Conservation (phyloP, 1,284 basidiomycete species). For the Ustilago hordei region DNA sequence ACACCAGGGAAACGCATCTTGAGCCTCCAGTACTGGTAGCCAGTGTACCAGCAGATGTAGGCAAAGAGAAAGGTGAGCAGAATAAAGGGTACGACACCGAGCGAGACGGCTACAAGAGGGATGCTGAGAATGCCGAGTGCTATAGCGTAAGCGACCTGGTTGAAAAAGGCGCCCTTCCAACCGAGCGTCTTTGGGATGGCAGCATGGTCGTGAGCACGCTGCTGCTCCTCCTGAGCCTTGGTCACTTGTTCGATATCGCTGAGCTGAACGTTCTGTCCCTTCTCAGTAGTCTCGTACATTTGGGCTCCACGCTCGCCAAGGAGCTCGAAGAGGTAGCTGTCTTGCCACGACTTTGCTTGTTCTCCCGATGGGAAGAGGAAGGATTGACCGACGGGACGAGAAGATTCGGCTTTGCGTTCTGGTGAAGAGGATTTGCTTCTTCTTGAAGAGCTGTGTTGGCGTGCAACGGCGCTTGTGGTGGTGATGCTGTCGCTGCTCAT, state of each 20-base stretch:
- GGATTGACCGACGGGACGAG: conserved; percentile 33
- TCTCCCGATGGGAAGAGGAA: conserved; percentile 55
- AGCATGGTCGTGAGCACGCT: conserved; percentile 27
- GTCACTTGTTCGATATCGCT: conserved; percentile 45
- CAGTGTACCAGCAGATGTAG: conserved; percentile 54
- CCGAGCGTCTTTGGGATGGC: conserved; percentile 57
- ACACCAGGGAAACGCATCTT: conserved; percentile 61
- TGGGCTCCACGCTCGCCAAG: conserved; percentile 35
- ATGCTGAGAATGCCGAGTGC: conserved; percentile 62
- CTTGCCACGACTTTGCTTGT: conserved; percentile 49
- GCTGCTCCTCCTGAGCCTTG: conserved; percentile 28
- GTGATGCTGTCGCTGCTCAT: conserved; percentile 44
- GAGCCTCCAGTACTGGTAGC: conserved; percentile 56
- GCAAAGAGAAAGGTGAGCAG: conserved; percentile 55
- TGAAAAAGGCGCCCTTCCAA: conserved; percentile 60
- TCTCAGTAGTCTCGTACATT: conserved; percentile 40
- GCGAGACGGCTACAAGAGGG: conserved; percentile 55
- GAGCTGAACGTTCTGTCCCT: conserved; percentile 46
- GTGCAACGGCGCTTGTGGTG: conserved; percentile 21
- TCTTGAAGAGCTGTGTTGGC: conserved; percentile 9
- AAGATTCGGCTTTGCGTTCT: conserved; percentile 22
- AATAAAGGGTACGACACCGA: conserved; percentile 61
- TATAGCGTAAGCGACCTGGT: conserved; percentile 60
- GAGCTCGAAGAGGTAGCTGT: conserved; percentile 50
- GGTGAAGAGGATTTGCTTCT: conserved; percentile 38